phyloP scores from a whole-genome alignment of 495 filamentous ascomycete genomes.

The Aspergillus hancockii region DNA sequence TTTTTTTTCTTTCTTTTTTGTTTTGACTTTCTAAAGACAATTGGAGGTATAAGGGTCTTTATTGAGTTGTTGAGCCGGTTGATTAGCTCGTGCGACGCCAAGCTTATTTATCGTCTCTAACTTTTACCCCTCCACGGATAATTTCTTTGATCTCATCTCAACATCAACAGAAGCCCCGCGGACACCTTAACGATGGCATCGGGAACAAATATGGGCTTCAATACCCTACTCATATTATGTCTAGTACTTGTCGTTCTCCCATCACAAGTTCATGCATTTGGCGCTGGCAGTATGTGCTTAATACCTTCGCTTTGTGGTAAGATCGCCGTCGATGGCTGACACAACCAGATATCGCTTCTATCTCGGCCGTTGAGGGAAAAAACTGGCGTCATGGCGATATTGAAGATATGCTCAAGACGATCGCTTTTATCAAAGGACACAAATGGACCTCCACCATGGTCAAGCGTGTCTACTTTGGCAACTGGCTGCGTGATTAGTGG shows the following conservation, averaged over 20 bases:
- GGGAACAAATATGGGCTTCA: conserved; percentile 30
- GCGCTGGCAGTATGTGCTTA: conserved; percentile 73
- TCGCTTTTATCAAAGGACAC: conserved; percentile 84
- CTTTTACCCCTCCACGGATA: conserved; percentile 7
- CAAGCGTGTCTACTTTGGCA: conserved; percentile 88
- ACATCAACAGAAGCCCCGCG: neutral
- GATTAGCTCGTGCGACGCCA: neutral
- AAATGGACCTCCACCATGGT: conserved; percentile 95
- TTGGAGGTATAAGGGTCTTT: neutral
- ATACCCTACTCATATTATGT: conserved; percentile 52
- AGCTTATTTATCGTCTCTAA: conserved; percentile 3
- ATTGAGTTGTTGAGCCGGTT: conserved; percentile 2
- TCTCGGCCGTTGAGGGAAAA: conserved; percentile 88
- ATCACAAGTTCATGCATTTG: conserved; percentile 66
- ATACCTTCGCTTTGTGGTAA: neutral
- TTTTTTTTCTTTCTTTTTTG: conserved; percentile 4
- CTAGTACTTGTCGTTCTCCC: conserved; percentile 60
- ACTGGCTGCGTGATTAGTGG: conserved; percentile 52
- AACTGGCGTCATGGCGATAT: conserved; percentile 99
- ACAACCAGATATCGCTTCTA: conserved; percentile 73
- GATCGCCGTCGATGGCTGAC: conserved; percentile 9
- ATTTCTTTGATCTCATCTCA: neutral
- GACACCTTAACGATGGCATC: conserved; percentile 29
- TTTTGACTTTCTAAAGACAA: neutral
- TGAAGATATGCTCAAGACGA: conserved; percentile 87